Evolutionary conservation across 768 basidiomycete genomes (phyloP).

Genomic region (Kwoniella sp.): DNA sequence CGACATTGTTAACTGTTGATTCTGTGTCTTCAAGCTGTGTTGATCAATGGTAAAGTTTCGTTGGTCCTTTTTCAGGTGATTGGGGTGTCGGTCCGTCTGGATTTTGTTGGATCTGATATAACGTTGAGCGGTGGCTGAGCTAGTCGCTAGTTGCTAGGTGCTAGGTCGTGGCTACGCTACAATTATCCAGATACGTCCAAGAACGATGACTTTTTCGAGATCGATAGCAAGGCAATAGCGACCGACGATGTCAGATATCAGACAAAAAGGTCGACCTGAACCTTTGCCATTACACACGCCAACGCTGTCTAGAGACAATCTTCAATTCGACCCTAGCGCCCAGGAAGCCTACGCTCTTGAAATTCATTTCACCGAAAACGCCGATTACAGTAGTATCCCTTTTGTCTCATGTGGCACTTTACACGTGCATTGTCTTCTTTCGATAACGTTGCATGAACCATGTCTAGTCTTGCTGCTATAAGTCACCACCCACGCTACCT

Average conservation of each 20-base stretch:
- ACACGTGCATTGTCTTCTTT: neutral
- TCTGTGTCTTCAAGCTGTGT: neutral
- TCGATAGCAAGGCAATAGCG: too few relatives aligned
- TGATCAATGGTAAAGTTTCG: neutral
- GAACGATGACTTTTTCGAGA: constrained; percentile 2
- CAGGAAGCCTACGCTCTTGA: neutral
- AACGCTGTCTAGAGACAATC: neutral
- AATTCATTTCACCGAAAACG: constrained; percentile 7
- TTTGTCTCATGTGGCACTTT: constrained; percentile 1
- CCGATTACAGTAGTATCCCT: neutral
- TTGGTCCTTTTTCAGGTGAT: neutral
- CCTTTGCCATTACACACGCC: neutral
- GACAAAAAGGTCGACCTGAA: neutral
- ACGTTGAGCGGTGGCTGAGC: too few relatives aligned
- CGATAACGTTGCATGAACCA: too few relatives aligned
- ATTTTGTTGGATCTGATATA: neutral
- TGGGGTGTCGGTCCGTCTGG: neutral
- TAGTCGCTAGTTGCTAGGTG: too few relatives aligned
- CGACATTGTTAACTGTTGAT: constrained; percentile 45
- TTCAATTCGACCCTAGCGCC: neutral
- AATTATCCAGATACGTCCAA: neutral
- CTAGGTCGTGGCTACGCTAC: neutral
- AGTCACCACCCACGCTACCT: too few relatives aligned
- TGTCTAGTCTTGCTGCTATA: too few relatives aligned
- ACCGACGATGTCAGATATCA: too few relatives aligned